Base-by-base conservation (phyloP, 352 stramenopile genomes). In the Phytopythium mirpurense region DNA sequence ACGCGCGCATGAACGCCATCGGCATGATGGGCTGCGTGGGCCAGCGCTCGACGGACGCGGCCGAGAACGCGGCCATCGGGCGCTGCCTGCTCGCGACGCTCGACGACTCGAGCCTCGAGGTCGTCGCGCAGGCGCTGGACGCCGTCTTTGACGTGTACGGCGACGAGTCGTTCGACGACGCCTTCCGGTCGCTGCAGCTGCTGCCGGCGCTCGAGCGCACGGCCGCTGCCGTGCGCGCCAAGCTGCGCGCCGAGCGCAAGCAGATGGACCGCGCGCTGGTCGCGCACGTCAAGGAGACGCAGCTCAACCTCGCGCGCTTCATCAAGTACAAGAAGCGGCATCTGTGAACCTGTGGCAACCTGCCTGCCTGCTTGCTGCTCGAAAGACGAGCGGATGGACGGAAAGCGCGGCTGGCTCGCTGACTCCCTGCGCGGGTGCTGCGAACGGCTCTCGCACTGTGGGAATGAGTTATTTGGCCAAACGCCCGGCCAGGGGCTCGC, bases 261-360 rank as follows among this genome's bases (percentile, higher is more conserved):
- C 50, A 75, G 18, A 73, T 93, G 56, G 85, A 95, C 53, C 83
- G 85, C 41, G 81, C 74, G 26, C 62, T 95, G 10, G 71, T 89
- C 24, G 81, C 81, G 0, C 85, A 95, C 63, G 63, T 93, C 35
- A 93, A 93, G 65, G 85, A 95, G 64, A 92, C 83, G 27, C 80
- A 83, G 8, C 59, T 93, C 45, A 95, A 95, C 70, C 74, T 95
- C 58, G 61, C 81, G 50, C 83, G 85, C 40, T 95, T 95, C 58
- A 87, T 95, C 67, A 95, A 95, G 78, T 95, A 95, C 78, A 95
- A 95, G 75, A 93, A 93, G 72, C 87, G 82, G 62, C 78, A 90
- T 54, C 48, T 89, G 70, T 88, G 71, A 80, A 59, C 41, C 41
- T 4, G n/a, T 3, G 9, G 27, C n/a, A 12, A 34, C 24, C 41